A percentile compares a stretch with the other conserved stretches of the same genome.
Evolutionary conservation across 345 rosid species (phyloP).

Genomic region (Lepidium sativum): DNA sequence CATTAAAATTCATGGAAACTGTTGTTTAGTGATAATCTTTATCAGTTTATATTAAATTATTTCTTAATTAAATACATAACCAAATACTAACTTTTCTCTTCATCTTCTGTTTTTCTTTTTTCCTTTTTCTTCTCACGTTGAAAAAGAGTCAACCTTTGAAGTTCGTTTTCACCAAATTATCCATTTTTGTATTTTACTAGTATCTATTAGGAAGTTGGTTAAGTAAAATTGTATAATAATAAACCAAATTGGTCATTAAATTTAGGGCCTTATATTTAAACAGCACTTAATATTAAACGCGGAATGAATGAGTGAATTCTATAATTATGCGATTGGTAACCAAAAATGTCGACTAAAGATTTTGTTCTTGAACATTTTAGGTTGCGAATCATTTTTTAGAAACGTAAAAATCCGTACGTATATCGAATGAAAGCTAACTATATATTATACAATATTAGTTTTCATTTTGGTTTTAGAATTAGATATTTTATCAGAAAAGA

Average conservation of each 20-base stretch:
- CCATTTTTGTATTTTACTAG: background rate
- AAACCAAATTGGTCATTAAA: too few relatives aligned
- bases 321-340: too few relatives aligned
- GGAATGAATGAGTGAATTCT: too few relatives aligned
- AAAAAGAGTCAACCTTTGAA: conserved; percentile 7
- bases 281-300: background rate
- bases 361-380: too few relatives aligned
- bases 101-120: too few relatives aligned
- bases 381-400: too few relatives aligned
- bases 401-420: too few relatives aligned
- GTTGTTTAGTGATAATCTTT: background rate
- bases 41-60: background rate
- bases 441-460: background rate
- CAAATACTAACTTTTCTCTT: background rate
- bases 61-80: background rate
- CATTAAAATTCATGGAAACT: background rate
- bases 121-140: background rate
- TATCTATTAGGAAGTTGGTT: background rate
- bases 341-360: too few relatives aligned
- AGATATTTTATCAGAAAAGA: background rate
- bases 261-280: too few relatives aligned
- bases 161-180: background rate
- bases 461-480: too few relatives aligned
- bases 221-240: too few relatives aligned
- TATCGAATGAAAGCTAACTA: too few relatives aligned